A percentile compares a stretch with the other conserved stretches of the same genome.
phyloP scores from a whole-genome alignment of 2,329 filamentous ascomycete species.

The Calonectria crousiana region DNA sequence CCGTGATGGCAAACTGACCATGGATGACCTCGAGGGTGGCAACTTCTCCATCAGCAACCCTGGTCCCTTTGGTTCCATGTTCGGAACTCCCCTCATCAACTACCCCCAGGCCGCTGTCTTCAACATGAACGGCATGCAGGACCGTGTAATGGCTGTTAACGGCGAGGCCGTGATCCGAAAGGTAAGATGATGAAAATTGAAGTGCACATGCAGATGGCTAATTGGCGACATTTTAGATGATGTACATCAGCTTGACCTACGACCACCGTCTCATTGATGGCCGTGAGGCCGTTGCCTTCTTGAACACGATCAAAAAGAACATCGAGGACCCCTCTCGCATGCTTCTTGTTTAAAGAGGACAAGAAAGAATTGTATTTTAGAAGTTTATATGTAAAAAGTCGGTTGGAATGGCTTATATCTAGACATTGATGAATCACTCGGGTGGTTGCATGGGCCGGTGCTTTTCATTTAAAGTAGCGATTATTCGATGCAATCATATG shows the following conservation, averaged over 20 bases:
- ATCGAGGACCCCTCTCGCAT: constrained; percentile 58
- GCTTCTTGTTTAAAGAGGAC: constrained; percentile 58
- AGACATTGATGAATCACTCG: constrained; percentile 3
- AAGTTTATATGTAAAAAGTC: background rate
- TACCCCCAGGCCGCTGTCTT: constrained; percentile 76
- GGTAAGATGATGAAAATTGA: constrained; percentile 26
- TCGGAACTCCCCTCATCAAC: constrained; percentile 79
- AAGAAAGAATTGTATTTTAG: constrained; percentile 33
- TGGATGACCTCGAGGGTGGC: constrained; percentile 81
- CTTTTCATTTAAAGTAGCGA: constrained; percentile 23
- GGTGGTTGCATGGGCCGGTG: constrained; percentile 29
- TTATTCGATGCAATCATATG: constrained; percentile 20
- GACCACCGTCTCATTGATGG: constrained; percentile 68
- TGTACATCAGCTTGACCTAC: constrained; percentile 65
- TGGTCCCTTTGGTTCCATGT: constrained; percentile 73
- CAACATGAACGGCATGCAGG: constrained; percentile 70
- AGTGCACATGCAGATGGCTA: constrained; percentile 25
- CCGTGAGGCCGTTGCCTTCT: constrained; percentile 72
- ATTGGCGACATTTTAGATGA: constrained; percentile 48
- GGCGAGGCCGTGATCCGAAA: constrained; percentile 60
- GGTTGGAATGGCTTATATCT: constrained; percentile 13
- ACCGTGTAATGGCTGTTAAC: constrained; percentile 68
- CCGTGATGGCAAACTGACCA: constrained; percentile 80
- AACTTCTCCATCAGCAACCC: constrained; percentile 86
- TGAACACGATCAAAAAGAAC: constrained; percentile 48